A percentile compares a stretch with the other conserved stretches of the same genome.
phyloP scores from a whole-genome alignment of 2,329 filamentous ascomycete genomes.

The Paramyrothecium roridum region DNA sequence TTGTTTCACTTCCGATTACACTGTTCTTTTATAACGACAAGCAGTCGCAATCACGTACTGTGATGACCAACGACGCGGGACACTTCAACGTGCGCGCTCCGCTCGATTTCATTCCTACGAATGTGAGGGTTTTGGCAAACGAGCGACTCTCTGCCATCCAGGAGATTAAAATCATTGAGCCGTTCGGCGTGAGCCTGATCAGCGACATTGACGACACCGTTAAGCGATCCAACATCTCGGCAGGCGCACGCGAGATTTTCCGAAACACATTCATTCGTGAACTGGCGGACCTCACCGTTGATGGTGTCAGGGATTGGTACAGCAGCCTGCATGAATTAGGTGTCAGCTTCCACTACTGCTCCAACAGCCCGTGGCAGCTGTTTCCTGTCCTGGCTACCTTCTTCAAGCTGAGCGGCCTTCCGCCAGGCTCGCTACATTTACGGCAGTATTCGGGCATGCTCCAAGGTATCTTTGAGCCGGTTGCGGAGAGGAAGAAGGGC shows the following conservation, averaged over 20 bases:
- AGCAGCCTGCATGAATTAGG: conserved; percentile 71
- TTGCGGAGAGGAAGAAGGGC: conserved; percentile 88
- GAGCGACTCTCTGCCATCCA: conserved; percentile 81
- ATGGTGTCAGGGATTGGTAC: conserved; percentile 92
- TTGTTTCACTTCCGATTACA: conserved; percentile 75
- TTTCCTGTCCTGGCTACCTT: conserved; percentile 86
- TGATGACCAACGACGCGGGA: conserved; percentile 82
- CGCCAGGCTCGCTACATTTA: conserved; percentile 85
- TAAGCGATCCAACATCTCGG: conserved; percentile 88
- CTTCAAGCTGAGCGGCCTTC: conserved; percentile 76
- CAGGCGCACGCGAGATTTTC: conserved; percentile 90
- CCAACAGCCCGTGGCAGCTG: conserved; percentile 98
- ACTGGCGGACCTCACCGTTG: conserved; percentile 73
- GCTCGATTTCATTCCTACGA: conserved; percentile 85
- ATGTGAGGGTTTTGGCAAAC: conserved; percentile 82
- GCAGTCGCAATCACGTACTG: conserved; percentile 77
- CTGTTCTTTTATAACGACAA: conserved; percentile 92
- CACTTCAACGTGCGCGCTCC: conserved; percentile 81
- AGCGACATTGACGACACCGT: conserved; percentile 98
- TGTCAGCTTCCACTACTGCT: conserved; percentile 92
- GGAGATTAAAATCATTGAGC: conserved; percentile 72
- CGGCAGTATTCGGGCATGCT: conserved; percentile 98
- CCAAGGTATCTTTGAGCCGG: conserved; percentile 96
- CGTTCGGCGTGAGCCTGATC: conserved; percentile 82
- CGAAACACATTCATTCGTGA: conserved; percentile 93